These are phyloP conservation scores for Cadophora gregata DNA, from an alignment of 2,329 filamentous ascomycete genomes.

Conservation along the genomic window DNA sequence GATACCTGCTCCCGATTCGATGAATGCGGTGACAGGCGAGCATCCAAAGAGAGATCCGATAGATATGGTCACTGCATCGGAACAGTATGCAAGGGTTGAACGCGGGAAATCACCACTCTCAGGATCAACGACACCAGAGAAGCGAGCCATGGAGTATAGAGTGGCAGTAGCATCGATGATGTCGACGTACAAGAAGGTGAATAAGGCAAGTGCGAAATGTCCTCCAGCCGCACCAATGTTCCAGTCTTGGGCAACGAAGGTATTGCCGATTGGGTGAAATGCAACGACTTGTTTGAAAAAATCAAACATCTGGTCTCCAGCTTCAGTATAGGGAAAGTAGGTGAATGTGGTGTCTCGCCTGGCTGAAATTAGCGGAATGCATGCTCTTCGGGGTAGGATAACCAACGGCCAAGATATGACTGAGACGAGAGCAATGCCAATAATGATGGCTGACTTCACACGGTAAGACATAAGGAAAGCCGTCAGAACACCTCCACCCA, in stretches of 20 bases:
- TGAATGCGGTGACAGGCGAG: conserved; percentile 76
- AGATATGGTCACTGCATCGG: conserved; percentile 73
- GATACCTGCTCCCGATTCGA: conserved; percentile 78
- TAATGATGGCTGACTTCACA: conserved; percentile 76
- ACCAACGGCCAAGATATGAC: conserved; percentile 76
- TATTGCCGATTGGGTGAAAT: conserved; percentile 72
- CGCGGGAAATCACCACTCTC: conserved; percentile 83
- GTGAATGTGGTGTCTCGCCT: conserved; percentile 72
- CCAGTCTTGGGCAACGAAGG: conserved; percentile 71
- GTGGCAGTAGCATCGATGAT: conserved; percentile 81
- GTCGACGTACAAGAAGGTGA: conserved; percentile 81
- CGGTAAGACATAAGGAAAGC: conserved; percentile 81
- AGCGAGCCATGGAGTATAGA: conserved; percentile 81
- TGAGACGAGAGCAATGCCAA: conserved; percentile 74
- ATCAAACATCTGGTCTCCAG: conserved; percentile 69
- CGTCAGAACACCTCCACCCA: conserved; percentile 79
- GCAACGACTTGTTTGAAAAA: conserved; percentile 77
- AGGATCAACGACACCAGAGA: conserved; percentile 68
- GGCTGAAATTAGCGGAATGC: conserved; percentile 6
- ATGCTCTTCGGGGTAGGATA: neutral
- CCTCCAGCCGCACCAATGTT: conserved; percentile 55
- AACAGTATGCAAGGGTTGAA: conserved; percentile 79
- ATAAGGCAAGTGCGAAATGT: conserved; percentile 73
- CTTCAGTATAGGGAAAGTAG: conserved; percentile 70
- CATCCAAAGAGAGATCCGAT: conserved; percentile 72